These are phyloP conservation scores for Cicer chorassanicum DNA, from an alignment of 306 rosid genomes.

Conservation along the genomic window DNA sequence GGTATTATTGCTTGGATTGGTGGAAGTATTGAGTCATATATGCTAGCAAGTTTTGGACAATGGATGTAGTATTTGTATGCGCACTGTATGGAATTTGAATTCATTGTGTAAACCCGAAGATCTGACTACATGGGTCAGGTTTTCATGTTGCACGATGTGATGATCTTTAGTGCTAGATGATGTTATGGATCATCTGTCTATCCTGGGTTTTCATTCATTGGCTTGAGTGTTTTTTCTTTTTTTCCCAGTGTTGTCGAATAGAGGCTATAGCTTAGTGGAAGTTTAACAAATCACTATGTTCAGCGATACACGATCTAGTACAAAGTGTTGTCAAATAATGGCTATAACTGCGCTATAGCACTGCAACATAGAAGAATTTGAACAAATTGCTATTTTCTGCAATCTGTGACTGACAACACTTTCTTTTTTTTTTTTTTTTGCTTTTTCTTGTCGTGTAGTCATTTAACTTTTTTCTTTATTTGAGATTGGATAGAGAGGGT, in stretches of 20 bases:
- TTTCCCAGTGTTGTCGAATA: too few species aligned
- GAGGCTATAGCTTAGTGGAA: too few species aligned
- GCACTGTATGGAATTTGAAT: background rate
- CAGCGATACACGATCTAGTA: too few species aligned
- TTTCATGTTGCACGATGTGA: background rate
- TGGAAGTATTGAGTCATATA: conserved; percentile 11
- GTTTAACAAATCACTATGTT: too few species aligned
- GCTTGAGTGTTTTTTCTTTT: background rate
- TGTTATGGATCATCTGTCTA: background rate
- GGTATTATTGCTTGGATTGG: background rate
- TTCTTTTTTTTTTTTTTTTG: background rate
- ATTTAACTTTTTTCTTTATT: background rate
- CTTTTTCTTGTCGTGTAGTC: background rate
- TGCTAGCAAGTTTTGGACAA: background rate
- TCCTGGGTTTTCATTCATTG: background rate
- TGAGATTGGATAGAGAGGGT: background rate
- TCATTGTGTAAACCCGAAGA: background rate
- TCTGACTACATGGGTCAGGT: background rate
- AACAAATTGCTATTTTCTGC: too few species aligned
- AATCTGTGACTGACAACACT: too few species aligned
- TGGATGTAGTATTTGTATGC: background rate
- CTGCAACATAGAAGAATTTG: too few species aligned
- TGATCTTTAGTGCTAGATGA: background rate
- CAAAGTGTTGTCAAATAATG: too few species aligned
- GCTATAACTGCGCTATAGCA: too few species aligned